Evolutionary conservation across 2,329 filamentous ascomycete species (phyloP).

Genomic region (Endoconidiophora polonica): DNA sequence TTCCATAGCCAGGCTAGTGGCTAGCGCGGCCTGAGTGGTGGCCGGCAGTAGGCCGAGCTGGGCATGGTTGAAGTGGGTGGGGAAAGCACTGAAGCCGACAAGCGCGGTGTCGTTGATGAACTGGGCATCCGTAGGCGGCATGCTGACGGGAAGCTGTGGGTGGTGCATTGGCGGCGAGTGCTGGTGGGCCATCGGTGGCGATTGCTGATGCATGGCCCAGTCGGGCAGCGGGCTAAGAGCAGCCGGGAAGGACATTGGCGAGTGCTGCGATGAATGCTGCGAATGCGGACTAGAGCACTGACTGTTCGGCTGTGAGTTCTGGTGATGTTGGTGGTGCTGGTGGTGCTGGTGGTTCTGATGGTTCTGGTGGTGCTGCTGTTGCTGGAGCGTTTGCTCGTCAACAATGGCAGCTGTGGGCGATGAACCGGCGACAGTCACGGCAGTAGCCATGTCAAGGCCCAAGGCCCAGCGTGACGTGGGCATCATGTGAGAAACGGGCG

Average conservation of each 20-base stretch:
- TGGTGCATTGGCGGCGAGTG: slow-evolving; percentile 20
- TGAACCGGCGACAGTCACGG: slow-evolving; percentile 26
- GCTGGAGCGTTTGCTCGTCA: slow-evolving; percentile 10
- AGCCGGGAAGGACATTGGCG: slow-evolving; percentile 27
- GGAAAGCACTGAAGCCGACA: slow-evolving; percentile 37
- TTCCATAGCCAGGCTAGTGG: slow-evolving; percentile 39
- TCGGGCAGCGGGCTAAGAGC: slow-evolving; percentile 34
- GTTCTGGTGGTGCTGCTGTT: slow-evolving; percentile 12
- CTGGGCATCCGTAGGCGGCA: slow-evolving; percentile 15
- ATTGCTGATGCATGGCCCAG: slow-evolving; percentile 41
- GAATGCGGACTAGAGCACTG: slow-evolving; percentile 35
- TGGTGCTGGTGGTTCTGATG: slow-evolving; percentile 9
- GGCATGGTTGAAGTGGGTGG: slow-evolving; percentile 34
- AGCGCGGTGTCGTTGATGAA: slow-evolving; percentile 42
- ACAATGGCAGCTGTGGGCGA: slow-evolving; percentile 34
- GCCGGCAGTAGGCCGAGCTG: slow-evolving; percentile 44
- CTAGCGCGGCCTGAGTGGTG: slow-evolving; percentile 46
- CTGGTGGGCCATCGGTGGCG: slow-evolving; percentile 25
- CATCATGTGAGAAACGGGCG: slow-evolving; percentile 15
- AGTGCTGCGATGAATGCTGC: slow-evolving; percentile 28
- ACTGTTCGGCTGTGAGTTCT: slow-evolving; percentile 20
- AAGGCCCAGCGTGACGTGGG: slow-evolving; percentile 32
- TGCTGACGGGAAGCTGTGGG: slow-evolving; percentile 22
- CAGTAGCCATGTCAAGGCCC: slow-evolving; percentile 33
- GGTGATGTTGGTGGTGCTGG: slow-evolving; percentile 24